These are phyloP conservation scores for Graphiopsis chlorocephala DNA, from an alignment of 2,329 filamentous ascomycete genomes.

Conservation along the genomic window DNA sequence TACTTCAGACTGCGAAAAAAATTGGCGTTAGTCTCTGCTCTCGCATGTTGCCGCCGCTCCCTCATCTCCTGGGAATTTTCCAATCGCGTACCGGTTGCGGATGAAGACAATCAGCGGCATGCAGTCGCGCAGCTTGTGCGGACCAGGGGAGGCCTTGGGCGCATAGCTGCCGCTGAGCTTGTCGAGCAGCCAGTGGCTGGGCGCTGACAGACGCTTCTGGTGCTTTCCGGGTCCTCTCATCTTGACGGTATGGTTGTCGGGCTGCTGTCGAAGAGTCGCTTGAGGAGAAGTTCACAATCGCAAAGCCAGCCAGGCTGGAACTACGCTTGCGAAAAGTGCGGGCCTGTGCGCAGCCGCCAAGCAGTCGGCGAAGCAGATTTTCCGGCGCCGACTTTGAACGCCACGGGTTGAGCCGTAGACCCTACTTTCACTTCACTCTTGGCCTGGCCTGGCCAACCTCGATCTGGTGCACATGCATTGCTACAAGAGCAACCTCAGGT, in stretches of 20 bases:
- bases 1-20: slow-evolving; percentile 84
- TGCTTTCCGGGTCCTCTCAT: slow-evolving; percentile 69
- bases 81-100: slow-evolving; percentile 59
- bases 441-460: not conserved
- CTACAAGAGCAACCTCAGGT: not conserved
- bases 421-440: slow-evolving; percentile 2
- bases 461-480: not conserved
- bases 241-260: slow-evolving; percentile 43
- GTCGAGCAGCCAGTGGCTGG: slow-evolving; percentile 99
- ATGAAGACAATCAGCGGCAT: slow-evolving; percentile 99
- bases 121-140: slow-evolving; percentile 99
- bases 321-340: slow-evolving; percentile 7
- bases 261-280: slow-evolving; percentile 17
- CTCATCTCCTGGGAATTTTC: not conserved
- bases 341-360: slow-evolving; percentile 9
- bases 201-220: slow-evolving; percentile 99
- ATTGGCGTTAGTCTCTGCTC: slow-evolving; percentile 1
- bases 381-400: not conserved
- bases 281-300: slow-evolving; percentile 12
- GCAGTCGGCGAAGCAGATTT: slow-evolving; percentile 1
- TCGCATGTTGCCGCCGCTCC: not conserved
- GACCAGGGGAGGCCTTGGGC: slow-evolving; percentile 72
- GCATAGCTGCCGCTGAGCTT: slow-evolving; percentile 85
- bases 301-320: slow-evolving; percentile 11
- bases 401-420: not conserved